Base-by-base conservation (phyloP, 441 rosid species). In the Lepidium campestre region DNA sequence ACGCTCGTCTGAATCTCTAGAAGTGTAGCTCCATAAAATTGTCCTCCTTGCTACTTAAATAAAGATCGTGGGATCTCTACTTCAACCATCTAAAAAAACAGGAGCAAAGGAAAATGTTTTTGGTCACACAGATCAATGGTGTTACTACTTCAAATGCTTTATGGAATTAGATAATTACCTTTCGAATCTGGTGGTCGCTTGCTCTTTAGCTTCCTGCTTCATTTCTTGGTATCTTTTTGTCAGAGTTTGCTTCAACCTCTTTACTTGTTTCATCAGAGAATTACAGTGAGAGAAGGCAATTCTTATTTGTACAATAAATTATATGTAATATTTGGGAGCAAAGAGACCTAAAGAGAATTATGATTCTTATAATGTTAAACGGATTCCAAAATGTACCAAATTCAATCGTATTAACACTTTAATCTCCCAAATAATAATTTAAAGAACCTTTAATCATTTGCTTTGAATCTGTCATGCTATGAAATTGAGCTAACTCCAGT, bases 11-110 rank as follows among this genome's bases (percentile, higher is more conserved):
- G 99, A 48, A 91, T 79, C 79, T 89, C 77, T 32, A 93, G 82
- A 82, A 93, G 93, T 70, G 71, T 82, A 65, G 93, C 81, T 75
- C 96, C 99, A 66, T 93, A 89, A 60, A 93, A 84, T 73, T 85
- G 93, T 75, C 97, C 81, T 46, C 97, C 96, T 87, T 91, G 95
- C 75, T 93, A 97, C 76, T 93, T 95, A 47, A 93, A 87, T 78
- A 91, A 79, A 63, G 93, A 86, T 72, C 53, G 87, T 52, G 98
- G 96, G 73, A 90, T 78, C 75, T 93, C 95, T 66, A 87, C 77
- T 76, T 87, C 96, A 70, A 86, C 96, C 95, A 89, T 90, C 98
- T 92, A 70, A 54, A 67, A 67, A 56, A n/a, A 55, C 41, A 35
- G 19, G 42, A 20, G 14, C 44, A 57, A 57, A 12, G 4, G 47